Base-by-base conservation (phyloP, 352 stramenopile species). In the Globisporangium takayamanum region DNA sequence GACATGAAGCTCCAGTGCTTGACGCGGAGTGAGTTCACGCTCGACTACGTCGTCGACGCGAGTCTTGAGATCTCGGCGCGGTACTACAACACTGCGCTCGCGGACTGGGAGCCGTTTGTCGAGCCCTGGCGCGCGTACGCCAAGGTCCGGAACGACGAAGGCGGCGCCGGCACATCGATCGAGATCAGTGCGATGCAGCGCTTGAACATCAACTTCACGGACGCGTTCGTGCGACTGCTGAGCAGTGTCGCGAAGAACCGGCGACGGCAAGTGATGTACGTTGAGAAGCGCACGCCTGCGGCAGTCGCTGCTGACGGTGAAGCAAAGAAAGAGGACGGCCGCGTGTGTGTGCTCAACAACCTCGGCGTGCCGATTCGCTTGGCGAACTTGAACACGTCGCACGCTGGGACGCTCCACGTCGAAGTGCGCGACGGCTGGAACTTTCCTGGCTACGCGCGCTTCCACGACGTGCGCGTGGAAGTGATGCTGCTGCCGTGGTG, bases 281-380 rank as follows among this genome's bases (percentile, higher is more conserved):
- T 86, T 11, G 84, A 93, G 39, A 88, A 89, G 41, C 76, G 86
- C 6, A 87, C 84, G 1, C 81, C 88, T 26, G 79, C 81, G 0
- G 81, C 83, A 15, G 82, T 92, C 6, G 84, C 84, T 33, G 82
- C 84, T 18, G 82, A 94, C 53, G 82, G 75, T 1, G 81, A 92
- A 62, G 82, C 85, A 4, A 92, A 86, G 67, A 91, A 93, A 62
- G 84, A 92, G 52, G 77, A 92, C 47, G 84, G 84, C 1, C 78
- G 86, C 36, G 86, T 95, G 11, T 92, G 80, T 49, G 86, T 95
- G n/a, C 69, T 94, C 7, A 95, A 95, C 60, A 95, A 93, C 52
- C 71, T 95, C 2, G 86, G 86, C 37, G 85, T 93, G 44, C 83
- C 87, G 3, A 94, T 96, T 69, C 84, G 85, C 5, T 74, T 96